Percentiles rank a stretch among this genome's conserved stretches.
Evolutionary conservation across 1,284 basidiomycete genomes (phyloP).

Genomic region (Meira miltonrushii): DNA sequence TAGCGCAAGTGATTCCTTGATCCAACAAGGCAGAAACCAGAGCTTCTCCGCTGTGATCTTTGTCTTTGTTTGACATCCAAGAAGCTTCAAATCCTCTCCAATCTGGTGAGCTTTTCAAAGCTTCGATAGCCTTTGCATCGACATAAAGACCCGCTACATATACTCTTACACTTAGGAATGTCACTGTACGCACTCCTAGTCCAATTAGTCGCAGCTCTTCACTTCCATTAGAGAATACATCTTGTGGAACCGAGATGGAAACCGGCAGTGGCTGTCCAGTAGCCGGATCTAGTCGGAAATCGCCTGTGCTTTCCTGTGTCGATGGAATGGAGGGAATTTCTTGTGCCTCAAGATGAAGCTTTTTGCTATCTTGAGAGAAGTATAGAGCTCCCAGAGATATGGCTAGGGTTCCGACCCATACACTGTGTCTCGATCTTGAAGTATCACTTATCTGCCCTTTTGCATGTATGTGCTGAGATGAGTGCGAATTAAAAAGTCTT

Average conservation of each 20-base stretch:
- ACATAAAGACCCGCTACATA: conserved; percentile 83
- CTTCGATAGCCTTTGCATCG: conserved; percentile 57
- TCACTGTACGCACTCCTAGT: conserved; percentile 73
- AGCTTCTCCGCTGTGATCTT: conserved; percentile 18
- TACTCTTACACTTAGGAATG: conserved; percentile 73
- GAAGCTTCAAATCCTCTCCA: conserved; percentile 1
- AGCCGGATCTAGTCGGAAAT: conserved; percentile 20
- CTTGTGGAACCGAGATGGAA: conserved; percentile 18
- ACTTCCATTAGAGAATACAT: conserved; percentile 3
- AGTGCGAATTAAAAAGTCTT: too few species aligned
- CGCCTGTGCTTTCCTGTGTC: too few species aligned
- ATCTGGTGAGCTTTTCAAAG: conserved; percentile 11
- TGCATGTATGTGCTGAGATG: too few species aligned
- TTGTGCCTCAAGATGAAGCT: too few species aligned
- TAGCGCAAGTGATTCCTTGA: conserved; percentile 23
- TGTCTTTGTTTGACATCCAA: not conserved
- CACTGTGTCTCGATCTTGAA: too few species aligned
- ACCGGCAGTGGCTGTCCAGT: conserved; percentile 24
- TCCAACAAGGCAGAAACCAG: conserved; percentile 24
- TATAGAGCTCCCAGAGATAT: too few species aligned
- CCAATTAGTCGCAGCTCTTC: conserved; percentile 64
- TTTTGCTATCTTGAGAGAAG: too few species aligned
- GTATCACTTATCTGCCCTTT: too few species aligned
- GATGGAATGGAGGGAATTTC: too few species aligned
- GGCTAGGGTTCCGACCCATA: too few species aligned